Conservation (phyloP, 768 basidiomycete genomes). For the Fomitopsis serialis region DNA sequence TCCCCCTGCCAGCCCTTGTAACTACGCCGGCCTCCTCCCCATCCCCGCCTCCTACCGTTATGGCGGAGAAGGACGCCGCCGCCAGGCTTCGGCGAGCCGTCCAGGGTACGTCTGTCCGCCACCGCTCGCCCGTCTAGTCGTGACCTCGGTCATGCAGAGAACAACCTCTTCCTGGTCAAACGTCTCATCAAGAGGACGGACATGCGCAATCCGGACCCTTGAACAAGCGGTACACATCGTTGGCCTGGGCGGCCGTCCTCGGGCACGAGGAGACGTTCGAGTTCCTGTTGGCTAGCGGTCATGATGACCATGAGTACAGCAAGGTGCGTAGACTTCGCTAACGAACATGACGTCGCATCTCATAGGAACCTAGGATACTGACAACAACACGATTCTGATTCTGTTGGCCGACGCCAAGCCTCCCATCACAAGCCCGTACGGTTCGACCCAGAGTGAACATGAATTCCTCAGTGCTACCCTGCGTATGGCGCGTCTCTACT, state of each 20-base stretch:
- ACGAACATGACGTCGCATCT: neutral
- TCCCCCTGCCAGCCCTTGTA: constrained; percentile 8
- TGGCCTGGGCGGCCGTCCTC: constrained; percentile 88
- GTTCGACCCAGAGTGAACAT: constrained; percentile 41
- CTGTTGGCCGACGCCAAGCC: constrained; percentile 82
- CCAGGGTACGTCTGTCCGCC: constrained; percentile 45
- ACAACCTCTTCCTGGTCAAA: constrained; percentile 90
- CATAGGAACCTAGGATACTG: constrained; percentile 59
- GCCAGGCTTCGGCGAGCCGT: constrained; percentile 74
- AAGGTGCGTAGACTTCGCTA: constrained; percentile 48
- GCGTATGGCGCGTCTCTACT: constrained; percentile 84
- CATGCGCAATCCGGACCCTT: constrained; percentile 85
- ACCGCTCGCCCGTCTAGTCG: neutral
- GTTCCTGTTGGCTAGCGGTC: constrained; percentile 77
- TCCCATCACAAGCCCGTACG: constrained; percentile 38
- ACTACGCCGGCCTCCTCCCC: constrained; percentile 13
- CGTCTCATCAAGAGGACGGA: constrained; percentile 82
- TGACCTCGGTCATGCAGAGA: constrained; percentile 48
- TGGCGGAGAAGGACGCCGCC: constrained; percentile 82
- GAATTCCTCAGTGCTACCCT: constrained; percentile 70
- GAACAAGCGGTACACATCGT: constrained; percentile 71
- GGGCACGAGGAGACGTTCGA: constrained; percentile 93
- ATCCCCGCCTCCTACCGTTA: constrained; percentile 28
- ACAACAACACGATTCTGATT: constrained; percentile 91
- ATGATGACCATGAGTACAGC: constrained; percentile 91